These are phyloP conservation scores for Cymbidium sinense DNA, from an alignment of 106 monocot genomes.

Conservation along the genomic window DNA sequence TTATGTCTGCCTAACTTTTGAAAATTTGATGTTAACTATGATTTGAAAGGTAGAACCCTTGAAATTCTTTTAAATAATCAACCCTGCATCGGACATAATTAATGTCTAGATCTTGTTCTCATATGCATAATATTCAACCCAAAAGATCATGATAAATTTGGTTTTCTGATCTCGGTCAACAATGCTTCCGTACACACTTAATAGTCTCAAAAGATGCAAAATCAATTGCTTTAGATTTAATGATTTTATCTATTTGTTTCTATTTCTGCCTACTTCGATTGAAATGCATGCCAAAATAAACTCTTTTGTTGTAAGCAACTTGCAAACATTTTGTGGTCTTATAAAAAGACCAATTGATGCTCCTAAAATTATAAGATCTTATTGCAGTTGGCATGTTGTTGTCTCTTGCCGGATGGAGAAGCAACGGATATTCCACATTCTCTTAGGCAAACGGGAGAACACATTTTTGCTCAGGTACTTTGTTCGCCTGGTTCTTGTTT, in stretches of 20 bases:
- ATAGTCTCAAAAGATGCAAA: background rate
- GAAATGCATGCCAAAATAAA: background rate
- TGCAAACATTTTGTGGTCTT: background rate
- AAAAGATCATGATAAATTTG: background rate
- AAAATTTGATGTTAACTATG: background rate
- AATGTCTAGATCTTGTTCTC: background rate
- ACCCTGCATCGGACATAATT: background rate
- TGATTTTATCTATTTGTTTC: background rate
- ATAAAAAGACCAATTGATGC: background rate
- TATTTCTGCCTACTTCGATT: background rate
- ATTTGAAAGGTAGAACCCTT: background rate
- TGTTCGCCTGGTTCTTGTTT: background rate
- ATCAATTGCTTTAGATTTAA: background rate
- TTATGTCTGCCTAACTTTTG: background rate
- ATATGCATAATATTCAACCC: background rate
- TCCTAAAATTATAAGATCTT: constrained; percentile 2
- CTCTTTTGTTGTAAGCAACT: background rate
- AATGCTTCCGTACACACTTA: background rate
- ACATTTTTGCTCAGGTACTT: constrained; percentile 28
- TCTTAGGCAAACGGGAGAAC: constrained; percentile 29
- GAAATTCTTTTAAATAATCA: background rate
- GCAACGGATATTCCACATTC: constrained; percentile 45
- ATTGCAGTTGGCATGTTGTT: constrained; percentile 63
- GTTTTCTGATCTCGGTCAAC: background rate
- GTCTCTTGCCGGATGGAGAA: constrained; percentile 49